Evolutionary conservation across 2,329 filamentous ascomycete genomes (phyloP).

Genomic region (Coniochaeta sp.): DNA sequence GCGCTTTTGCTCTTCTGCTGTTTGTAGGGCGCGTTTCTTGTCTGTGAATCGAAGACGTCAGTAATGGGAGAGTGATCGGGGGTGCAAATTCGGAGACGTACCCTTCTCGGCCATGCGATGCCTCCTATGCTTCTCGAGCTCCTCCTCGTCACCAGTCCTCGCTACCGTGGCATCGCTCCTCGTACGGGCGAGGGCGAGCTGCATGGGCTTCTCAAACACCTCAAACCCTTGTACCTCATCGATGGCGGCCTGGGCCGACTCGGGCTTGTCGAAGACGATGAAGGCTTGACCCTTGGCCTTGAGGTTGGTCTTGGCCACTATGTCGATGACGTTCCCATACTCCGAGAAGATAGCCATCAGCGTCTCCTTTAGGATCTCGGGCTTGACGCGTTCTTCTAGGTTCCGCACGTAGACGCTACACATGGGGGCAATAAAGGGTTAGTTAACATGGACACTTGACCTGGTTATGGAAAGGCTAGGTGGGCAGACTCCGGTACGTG

Average conservation of each 20-base stretch:
- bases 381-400: constrained; percentile 86
- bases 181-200: constrained; percentile 72
- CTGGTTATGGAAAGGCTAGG: background rate
- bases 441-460: constrained; percentile 19
- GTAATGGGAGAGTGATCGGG: background rate
- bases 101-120: constrained; percentile 84
- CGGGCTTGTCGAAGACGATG: constrained; percentile 77
- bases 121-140: constrained; percentile 81
- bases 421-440: constrained; percentile 17
- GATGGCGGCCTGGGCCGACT: constrained; percentile 73
- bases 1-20: constrained; percentile 69
- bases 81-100: constrained; percentile 29
- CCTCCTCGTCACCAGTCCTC: constrained; percentile 65
- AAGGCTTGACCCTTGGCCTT: constrained; percentile 95
- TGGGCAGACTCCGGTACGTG: constrained; percentile 27
- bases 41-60: constrained; percentile 29
- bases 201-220: constrained; percentile 86
- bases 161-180: constrained; percentile 83
- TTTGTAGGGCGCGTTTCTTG: constrained; percentile 75
- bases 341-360: constrained; percentile 76
- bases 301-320: constrained; percentile 69
- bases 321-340: constrained; percentile 74
- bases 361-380: constrained; percentile 66
- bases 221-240: constrained; percentile 90
- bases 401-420: constrained; percentile 67